These are phyloP conservation scores for Sparassis latifolia DNA, from an alignment of 1,284 basidiomycete species.

Conservation along the genomic window DNA sequence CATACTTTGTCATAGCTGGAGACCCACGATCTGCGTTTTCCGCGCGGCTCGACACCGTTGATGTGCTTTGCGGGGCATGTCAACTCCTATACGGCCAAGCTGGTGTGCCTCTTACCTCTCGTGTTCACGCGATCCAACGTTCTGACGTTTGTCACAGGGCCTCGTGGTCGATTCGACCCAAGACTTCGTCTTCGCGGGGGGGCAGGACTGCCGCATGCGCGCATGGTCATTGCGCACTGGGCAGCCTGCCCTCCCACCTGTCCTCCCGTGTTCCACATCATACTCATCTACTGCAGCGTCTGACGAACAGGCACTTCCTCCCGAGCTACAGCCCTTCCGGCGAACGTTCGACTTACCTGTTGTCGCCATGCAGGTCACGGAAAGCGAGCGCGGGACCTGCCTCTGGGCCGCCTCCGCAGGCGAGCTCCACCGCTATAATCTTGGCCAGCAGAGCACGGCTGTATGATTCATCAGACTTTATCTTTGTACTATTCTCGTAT, in stretches of 20 bases:
- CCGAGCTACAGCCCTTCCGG: neutral
- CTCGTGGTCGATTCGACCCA: conserved; percentile 51
- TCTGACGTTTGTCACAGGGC: conserved; percentile 37
- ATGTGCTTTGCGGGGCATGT: conserved; percentile 48
- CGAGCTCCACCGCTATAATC: conserved; percentile 6
- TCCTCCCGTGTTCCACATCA: neutral
- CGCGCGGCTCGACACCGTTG: conserved; percentile 34
- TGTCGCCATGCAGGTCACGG: conserved; percentile 13
- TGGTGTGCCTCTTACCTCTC: conserved; percentile 33
- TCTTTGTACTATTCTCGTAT: no score
- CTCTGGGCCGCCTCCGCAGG: conserved; percentile 13
- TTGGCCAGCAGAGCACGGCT: conserved; percentile 9
- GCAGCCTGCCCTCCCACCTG: conserved; percentile 2
- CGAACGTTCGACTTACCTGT: conserved; percentile 7
- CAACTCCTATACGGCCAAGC: conserved; percentile 41
- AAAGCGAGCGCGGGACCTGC: conserved; percentile 5
- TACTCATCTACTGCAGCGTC: neutral
- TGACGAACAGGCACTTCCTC: neutral
- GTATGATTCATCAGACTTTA: neutral
- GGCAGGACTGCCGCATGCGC: conserved; percentile 55
- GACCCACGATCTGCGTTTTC: conserved; percentile 57
- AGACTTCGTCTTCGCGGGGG: conserved; percentile 68
- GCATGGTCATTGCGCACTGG: conserved; percentile 63
- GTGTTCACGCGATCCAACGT: neutral
- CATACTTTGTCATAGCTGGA: conserved; percentile 39